Conservation (phyloP, 139 green algal species). For the Desmodesmus armatus region DNA sequence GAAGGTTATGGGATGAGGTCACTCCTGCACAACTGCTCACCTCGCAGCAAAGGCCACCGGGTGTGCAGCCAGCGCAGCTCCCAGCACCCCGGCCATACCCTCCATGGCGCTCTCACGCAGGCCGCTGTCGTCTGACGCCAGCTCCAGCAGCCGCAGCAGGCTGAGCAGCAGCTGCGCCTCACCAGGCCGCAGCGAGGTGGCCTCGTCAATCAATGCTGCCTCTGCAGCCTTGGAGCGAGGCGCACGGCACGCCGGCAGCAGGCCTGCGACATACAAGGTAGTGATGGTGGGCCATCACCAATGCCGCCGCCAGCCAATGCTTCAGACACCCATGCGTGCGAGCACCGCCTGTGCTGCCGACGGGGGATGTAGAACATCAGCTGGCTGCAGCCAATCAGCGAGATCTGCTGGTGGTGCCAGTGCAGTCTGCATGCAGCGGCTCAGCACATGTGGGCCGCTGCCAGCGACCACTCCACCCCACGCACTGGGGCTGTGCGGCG, state of each 20-base stretch:
- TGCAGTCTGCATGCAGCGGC: no score
- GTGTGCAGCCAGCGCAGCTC: not conserved
- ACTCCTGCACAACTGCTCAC: conserved; percentile 25
- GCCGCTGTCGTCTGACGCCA: conserved; percentile 25
- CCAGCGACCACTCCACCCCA: no score
- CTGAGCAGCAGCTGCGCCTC: conserved; percentile 38
- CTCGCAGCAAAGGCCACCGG: conserved; percentile 23
- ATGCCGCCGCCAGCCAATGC: no score
- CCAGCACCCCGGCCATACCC: conserved; percentile 1
- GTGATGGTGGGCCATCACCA: no score
- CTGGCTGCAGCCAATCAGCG: not conserved
- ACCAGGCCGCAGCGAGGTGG: not conserved
- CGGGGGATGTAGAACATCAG: no score
- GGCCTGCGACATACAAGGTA: no score
- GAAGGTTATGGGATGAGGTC: no score
- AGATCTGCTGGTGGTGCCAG: no score
- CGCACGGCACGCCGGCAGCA: not conserved
- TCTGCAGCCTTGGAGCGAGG: not conserved
- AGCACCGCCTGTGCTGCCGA: no score
- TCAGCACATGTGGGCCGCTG: no score
- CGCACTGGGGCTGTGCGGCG: no score
- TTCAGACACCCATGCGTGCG: no score
- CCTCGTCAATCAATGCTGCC: not conserved
- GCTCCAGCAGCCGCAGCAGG: conserved; percentile 34
- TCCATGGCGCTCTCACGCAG: conserved; percentile 14